Evolutionary conservation across 2,329 filamentous ascomycete genomes (phyloP).

Genomic region (Epichloe aotearoae): DNA sequence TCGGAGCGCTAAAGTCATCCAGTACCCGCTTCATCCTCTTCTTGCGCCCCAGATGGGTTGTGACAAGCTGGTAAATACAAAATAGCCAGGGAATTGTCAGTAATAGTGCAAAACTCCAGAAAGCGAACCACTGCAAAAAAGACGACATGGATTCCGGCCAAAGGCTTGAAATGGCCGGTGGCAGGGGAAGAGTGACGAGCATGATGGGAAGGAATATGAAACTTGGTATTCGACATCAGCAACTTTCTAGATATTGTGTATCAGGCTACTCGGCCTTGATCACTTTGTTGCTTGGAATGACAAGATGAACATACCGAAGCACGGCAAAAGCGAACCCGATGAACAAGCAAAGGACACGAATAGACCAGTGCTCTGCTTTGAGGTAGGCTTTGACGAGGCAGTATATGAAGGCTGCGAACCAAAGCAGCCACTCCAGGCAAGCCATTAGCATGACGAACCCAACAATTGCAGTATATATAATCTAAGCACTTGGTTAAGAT

Average conservation of each 20-base stretch:
- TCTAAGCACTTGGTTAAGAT: conserved; percentile 35
- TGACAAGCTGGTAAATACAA: conserved; percentile 83
- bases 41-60: conserved; percentile 67
- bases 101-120: conserved; percentile 80
- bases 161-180: conserved; percentile 53
- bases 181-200: conserved; percentile 81
- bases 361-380: conserved; percentile 82
- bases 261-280: neutral
- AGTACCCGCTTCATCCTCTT: conserved; percentile 74
- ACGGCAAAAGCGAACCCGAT: conserved; percentile 62
- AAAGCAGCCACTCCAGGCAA: conserved; percentile 84
- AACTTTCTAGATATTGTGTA: neutral
- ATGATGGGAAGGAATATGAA: conserved; percentile 84
- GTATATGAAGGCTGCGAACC: conserved; percentile 88
- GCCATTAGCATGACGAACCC: conserved; percentile 73
- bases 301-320: conserved; percentile 46
- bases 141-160: conserved; percentile 58
- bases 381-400: conserved; percentile 77
- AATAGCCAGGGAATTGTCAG: conserved; percentile 85
- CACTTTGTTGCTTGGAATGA: neutral
- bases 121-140: conserved; percentile 81
- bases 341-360: conserved; percentile 61
- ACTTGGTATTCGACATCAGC: conserved; percentile 28
- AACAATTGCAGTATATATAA: conserved; percentile 72
- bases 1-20: conserved; percentile 76